phyloP scores from a whole-genome alignment of 352 stramenopile species.

The Globisporangium paroecandrum region DNA sequence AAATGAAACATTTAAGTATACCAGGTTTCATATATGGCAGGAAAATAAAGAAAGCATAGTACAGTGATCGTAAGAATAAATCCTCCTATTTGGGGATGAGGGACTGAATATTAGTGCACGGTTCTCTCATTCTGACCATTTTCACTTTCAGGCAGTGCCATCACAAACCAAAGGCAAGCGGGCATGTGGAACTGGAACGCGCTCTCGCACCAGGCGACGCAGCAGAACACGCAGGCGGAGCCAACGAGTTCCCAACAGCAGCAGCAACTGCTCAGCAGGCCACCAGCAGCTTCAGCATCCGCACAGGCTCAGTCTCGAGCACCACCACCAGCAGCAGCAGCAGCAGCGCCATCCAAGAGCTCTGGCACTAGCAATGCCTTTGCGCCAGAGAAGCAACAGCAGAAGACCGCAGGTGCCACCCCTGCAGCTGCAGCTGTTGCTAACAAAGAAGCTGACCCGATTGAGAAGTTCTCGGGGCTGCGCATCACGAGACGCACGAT shows the following conservation, averaged over 20 bases:
- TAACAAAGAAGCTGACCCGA: neutral
- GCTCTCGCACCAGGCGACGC: slow-evolving; percentile 18
- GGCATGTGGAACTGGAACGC: slow-evolving; percentile 25
- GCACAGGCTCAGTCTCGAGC: neutral
- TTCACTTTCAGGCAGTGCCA: neutral
- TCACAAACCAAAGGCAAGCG: neutral
- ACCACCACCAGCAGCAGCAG: neutral
- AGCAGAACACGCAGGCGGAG: slow-evolving; percentile 13
- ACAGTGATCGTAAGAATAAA: neutral
- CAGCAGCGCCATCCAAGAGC: neutral
- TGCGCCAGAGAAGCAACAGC: neutral
- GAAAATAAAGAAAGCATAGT: neutral
- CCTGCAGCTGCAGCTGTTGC: slow-evolving; percentile 19
- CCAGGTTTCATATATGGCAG: neutral
- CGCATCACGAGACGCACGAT: slow-evolving; percentile 57
- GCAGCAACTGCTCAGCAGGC: neutral
- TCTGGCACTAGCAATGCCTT: neutral
- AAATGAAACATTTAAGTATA: neutral
- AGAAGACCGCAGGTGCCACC: neutral
- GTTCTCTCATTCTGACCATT: neutral
- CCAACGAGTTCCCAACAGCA: slow-evolving; percentile 6
- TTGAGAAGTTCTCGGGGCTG: slow-evolving; percentile 60
- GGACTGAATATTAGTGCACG: neutral
- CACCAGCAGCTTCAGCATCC: neutral
- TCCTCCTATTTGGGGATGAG: neutral